phyloP scores from a whole-genome alignment of 2,329 filamentous ascomycete species.

The Alternaria conjuncta region DNA sequence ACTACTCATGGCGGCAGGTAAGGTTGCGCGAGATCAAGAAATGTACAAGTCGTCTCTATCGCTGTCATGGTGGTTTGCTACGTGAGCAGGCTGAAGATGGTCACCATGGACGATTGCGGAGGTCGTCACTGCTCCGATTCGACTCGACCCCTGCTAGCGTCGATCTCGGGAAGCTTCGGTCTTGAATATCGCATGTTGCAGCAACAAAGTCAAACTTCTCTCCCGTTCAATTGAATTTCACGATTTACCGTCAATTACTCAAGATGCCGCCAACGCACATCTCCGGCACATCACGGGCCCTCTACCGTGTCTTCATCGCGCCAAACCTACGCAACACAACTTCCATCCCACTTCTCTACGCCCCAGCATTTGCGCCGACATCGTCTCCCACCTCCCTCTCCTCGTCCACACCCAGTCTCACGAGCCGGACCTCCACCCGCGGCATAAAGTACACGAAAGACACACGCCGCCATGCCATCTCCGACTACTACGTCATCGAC shows the following conservation, averaged over 20 bases:
- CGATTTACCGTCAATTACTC: too few species aligned
- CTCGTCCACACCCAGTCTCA: slow-evolving; percentile 9
- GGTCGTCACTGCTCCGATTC: slow-evolving; percentile 27
- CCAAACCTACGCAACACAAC: slow-evolving; percentile 37
- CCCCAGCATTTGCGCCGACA: slow-evolving; percentile 23
- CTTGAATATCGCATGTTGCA: neutral
- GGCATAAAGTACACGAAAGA: slow-evolving; percentile 30
- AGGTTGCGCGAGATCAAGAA: slow-evolving; percentile 3
- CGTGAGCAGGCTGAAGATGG: slow-evolving; percentile 20
- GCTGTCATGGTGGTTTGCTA: slow-evolving; percentile 32
- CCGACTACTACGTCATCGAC: slow-evolving; percentile 54
- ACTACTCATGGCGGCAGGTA: slow-evolving; percentile 61
- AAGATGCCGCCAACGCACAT: slow-evolving; percentile 41
- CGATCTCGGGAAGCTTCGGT: slow-evolving; percentile 3
- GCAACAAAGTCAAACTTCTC: neutral
- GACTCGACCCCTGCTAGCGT: slow-evolving; percentile 17
- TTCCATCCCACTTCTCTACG: slow-evolving; percentile 26
- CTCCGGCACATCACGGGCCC: slow-evolving; percentile 47
- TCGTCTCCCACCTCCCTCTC: slow-evolving; percentile 8
- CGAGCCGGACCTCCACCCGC: slow-evolving; percentile 22
- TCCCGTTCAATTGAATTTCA: neutral
- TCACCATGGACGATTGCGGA: slow-evolving; percentile 16
- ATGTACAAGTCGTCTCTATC: slow-evolving; percentile 1
- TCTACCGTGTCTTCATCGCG: slow-evolving; percentile 54
- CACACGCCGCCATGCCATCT: slow-evolving; percentile 46